phyloP scores from a whole-genome alignment of 805 yeast genomes.

The Wickerhamomyces bisporus region DNA sequence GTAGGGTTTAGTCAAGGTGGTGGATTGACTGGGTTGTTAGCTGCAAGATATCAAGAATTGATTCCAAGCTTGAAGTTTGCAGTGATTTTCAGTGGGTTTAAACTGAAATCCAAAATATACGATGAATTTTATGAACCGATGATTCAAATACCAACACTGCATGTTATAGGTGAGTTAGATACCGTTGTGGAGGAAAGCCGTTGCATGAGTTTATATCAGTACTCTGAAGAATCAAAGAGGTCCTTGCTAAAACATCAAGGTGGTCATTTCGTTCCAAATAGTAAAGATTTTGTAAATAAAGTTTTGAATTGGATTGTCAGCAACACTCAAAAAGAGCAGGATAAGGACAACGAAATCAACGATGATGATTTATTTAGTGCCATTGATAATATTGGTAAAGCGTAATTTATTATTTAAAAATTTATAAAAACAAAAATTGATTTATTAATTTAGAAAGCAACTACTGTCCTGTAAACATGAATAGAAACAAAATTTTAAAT shows the following conservation, averaged over 20 bases:
- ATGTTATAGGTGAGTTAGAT: constrained; percentile 82
- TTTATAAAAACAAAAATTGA: background rate
- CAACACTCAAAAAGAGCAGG: constrained; percentile 3
- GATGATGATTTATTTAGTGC: constrained; percentile 32
- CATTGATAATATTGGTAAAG: constrained; percentile 37
- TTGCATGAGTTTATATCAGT: constrained; percentile 49
- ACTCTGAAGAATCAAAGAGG: constrained; percentile 38
- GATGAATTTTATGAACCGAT: constrained; percentile 15
- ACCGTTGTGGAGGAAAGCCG: constrained; percentile 78
- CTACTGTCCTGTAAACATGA: no score
- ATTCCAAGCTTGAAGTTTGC: constrained; percentile 27
- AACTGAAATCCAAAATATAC: constrained; percentile 24
- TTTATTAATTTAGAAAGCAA: no score
- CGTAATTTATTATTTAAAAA: constrained; percentile 4
- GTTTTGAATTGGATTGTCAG: constrained; percentile 29
- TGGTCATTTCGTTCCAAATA: constrained; percentile 94
- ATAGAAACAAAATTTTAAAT: no score
- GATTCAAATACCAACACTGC: constrained; percentile 44
- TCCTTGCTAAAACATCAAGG: constrained; percentile 77
- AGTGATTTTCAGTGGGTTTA: constrained; percentile 60
- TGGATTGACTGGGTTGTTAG: constrained; percentile 61
- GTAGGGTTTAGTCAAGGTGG: constrained; percentile 95
- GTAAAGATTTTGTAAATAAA: constrained; percentile 39
- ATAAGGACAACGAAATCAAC: constrained; percentile 11
- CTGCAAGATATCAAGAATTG: constrained; percentile 47